These are phyloP conservation scores for Polyplosphaeria fusca DNA, from an alignment of 495 filamentous ascomycete species.

Conservation along the genomic window DNA sequence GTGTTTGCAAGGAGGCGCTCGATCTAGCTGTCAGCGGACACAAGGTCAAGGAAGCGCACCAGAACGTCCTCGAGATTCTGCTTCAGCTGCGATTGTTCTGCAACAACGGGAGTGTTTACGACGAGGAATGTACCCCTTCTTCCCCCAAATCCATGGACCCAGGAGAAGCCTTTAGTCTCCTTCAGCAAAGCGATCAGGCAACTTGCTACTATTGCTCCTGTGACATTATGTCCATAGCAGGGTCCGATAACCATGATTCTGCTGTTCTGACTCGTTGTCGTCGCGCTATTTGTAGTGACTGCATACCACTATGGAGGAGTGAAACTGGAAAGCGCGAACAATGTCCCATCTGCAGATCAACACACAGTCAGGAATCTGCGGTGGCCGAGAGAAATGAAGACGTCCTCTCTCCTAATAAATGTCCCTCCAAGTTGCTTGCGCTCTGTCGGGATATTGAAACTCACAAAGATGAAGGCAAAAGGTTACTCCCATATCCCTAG, in stretches of 20 bases:
- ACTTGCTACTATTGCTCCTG: neutral
- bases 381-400: too few species aligned
- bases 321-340: too few species aligned
- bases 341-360: neutral
- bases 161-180: conserved; percentile 1
- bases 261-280: neutral
- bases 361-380: too few species aligned
- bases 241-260: neutral
- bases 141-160: neutral
- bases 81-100: conserved; percentile 9
- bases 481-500: too few species aligned
- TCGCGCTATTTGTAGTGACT: neutral
- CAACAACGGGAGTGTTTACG: conserved; percentile 9
- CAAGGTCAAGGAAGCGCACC: neutral
- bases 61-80: neutral
- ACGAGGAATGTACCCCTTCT: neutral
- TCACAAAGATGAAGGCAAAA: neutral
- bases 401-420: neutral
- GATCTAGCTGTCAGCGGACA: conserved; percentile 7
- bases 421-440: neutral
- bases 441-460: neutral
- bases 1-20: neutral
- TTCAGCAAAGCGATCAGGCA: conserved; percentile 15
- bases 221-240: neutral
- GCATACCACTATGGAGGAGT: too few species aligned